Conservation (phyloP, 768 basidiomycete species). For the Pilatotrama ljubarskyi region DNA sequence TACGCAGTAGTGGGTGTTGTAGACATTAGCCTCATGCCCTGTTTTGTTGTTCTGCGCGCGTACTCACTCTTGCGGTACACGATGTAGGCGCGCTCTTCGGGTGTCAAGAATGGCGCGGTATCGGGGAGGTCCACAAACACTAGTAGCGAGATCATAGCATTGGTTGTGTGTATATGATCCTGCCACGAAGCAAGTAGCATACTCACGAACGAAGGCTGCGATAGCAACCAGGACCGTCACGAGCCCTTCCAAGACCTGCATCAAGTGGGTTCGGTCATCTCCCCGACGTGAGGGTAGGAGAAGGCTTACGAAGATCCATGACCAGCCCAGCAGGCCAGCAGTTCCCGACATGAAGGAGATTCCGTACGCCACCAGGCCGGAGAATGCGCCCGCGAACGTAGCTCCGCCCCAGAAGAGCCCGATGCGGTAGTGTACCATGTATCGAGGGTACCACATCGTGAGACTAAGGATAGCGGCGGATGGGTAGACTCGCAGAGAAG, state of each 20-base stretch:
- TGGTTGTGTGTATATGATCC: no score
- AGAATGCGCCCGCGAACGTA: constrained; percentile 27
- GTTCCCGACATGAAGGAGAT: constrained; percentile 36
- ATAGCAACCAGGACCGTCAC: constrained; percentile 56
- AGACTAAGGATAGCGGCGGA: constrained; percentile 12
- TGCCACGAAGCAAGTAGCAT: no score
- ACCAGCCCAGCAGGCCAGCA: constrained; percentile 28
- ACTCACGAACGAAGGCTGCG: constrained; percentile 28
- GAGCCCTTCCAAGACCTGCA: constrained; percentile 63
- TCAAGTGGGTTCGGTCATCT: background rate
- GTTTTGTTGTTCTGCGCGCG: background rate
- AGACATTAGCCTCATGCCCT: background rate
- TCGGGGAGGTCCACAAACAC: constrained; percentile 63
- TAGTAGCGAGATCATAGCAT: constrained; percentile 25
- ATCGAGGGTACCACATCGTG: constrained; percentile 27
- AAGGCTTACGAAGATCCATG: constrained; percentile 31
- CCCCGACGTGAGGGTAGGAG: background rate
- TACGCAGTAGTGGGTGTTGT: background rate
- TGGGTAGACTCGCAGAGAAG: background rate
- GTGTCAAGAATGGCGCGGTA: constrained; percentile 60
- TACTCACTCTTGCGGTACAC: constrained; percentile 6
- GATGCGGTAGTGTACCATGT: constrained; percentile 26
- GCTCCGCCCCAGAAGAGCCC: constrained; percentile 29
- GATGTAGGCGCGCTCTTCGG: constrained; percentile 55
- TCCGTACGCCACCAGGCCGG: constrained; percentile 33